Evolutionary conservation across 352 stramenopile species (phyloP).

Genomic region (Achlya hypogyna): DNA sequence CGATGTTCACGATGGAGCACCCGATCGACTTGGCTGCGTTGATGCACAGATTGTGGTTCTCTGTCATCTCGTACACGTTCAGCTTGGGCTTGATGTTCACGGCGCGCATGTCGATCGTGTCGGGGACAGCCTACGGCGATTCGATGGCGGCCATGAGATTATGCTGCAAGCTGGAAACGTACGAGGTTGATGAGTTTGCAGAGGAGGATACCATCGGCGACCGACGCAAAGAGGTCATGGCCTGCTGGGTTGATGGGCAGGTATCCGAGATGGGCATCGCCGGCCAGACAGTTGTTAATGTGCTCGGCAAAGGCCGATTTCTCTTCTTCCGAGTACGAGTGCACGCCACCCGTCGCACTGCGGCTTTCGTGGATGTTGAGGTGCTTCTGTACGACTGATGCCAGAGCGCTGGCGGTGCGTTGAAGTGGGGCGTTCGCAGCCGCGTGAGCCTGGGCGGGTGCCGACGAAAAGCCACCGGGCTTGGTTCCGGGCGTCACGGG

Average conservation of each 20-base stretch:
- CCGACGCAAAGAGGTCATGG: constrained; percentile 68
- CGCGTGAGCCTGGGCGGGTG: background rate
- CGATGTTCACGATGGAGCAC: constrained; percentile 91
- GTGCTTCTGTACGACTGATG: constrained; percentile 20
- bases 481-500: background rate
- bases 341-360: constrained; percentile 56
- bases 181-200: constrained; percentile 87
- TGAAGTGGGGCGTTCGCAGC: background rate
- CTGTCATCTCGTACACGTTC: constrained; percentile 82
- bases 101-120: constrained; percentile 87
- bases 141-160: background rate
- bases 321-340: constrained; percentile 88
- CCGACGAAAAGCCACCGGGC: background rate
- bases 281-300: constrained; percentile 83
- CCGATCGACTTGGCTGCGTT: constrained; percentile 90
- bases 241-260: constrained; percentile 68
- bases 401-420: background rate
- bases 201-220: constrained; percentile 80
- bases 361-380: constrained; percentile 72
- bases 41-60: constrained; percentile 90
- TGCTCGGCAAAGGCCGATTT: constrained; percentile 86
- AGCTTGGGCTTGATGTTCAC: constrained; percentile 80
- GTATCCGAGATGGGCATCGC: constrained; percentile 50
- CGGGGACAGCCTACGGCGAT: constrained; percentile 69
- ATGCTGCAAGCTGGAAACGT: background rate